A percentile compares a stretch with the other conserved stretches of the same genome.
Evolutionary conservation across 306 rosid genomes (phyloP).

Genomic region (Aeschynomene evenia): DNA sequence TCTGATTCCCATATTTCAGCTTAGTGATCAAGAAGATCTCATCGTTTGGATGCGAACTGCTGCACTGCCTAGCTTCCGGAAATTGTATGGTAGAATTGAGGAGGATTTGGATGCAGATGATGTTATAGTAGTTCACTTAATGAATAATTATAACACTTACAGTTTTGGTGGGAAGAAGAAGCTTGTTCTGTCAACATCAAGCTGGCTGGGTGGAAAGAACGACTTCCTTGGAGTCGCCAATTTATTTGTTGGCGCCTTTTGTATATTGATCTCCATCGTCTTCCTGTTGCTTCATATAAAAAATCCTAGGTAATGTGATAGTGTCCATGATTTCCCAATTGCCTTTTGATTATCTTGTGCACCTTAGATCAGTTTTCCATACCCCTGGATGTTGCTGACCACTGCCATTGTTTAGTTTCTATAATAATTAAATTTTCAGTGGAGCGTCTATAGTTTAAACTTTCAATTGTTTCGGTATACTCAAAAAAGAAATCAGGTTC

Average conservation of each 20-base stretch:
- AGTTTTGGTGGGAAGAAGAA: constrained; percentile 92
- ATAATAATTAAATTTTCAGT: not conserved
- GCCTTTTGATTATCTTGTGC: constrained; percentile 23
- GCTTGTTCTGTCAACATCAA: constrained; percentile 82
- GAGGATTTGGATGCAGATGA: constrained; percentile 85
- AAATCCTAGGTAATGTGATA: constrained; percentile 60
- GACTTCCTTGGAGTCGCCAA: constrained; percentile 87
- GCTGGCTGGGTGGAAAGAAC: constrained; percentile 93
- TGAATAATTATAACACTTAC: constrained; percentile 84
- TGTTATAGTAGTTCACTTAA: constrained; percentile 61
- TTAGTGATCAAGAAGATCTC: constrained; percentile 95
- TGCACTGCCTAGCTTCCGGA: constrained; percentile 92
- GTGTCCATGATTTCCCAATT: constrained; percentile 8
- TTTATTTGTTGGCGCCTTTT: constrained; percentile 65
- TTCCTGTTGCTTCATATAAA: constrained; percentile 84
- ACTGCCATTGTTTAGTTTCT: not conserved
- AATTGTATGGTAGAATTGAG: constrained; percentile 90
- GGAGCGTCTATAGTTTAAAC: too few species aligned
- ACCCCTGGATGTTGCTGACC: constrained; percentile 2
- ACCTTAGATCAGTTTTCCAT: not conserved
- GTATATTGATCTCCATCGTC: constrained; percentile 61
- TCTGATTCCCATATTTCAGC: constrained; percentile 48
- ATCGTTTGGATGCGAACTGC: constrained; percentile 99
- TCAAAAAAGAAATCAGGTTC: too few species aligned
- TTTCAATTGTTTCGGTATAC: too few species aligned